These are phyloP conservation scores for Gaeumannomyces sp. DNA, from an alignment of 2,329 filamentous ascomycete genomes.

Conservation along the genomic window DNA sequence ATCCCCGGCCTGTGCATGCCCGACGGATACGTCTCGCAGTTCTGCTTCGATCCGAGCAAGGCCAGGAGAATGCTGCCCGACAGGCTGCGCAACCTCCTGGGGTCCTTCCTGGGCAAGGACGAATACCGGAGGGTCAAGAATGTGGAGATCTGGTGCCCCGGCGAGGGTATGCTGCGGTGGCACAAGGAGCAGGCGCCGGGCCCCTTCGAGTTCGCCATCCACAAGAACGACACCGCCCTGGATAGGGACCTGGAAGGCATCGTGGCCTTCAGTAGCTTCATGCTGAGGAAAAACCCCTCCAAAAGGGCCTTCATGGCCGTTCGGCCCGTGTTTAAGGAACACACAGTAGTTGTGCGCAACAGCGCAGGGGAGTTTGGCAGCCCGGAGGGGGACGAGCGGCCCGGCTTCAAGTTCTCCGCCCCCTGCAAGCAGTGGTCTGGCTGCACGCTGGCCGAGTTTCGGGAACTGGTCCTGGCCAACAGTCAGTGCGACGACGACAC, in stretches of 20 bases:
- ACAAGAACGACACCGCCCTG: background rate
- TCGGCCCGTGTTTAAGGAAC: conserved; percentile 16
- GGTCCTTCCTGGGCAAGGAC: background rate
- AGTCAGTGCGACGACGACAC: background rate
- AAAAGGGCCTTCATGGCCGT: conserved; percentile 15
- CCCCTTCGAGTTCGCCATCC: conserved; percentile 4
- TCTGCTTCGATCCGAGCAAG: background rate
- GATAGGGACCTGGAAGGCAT: conserved; percentile 3
- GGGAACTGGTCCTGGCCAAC: background rate
- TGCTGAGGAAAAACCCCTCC: conserved; percentile 4
- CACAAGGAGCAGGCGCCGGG: background rate
- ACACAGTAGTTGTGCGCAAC: conserved; percentile 10
- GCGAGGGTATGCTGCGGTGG: conserved; percentile 6
- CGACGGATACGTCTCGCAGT: background rate
- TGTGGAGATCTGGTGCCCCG: conserved; percentile 11
- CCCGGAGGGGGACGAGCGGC: no score
- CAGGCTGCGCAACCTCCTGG: background rate
- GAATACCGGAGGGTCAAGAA: background rate
- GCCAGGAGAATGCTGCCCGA: background rate
- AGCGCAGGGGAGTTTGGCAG: background rate
- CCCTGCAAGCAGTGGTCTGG: background rate
- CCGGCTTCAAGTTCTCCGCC: no score
- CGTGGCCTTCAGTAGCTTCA: background rate
- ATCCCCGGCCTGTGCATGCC: background rate
- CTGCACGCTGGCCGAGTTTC: background rate